phyloP scores from a whole-genome alignment of 192 early-diverging fungal species.

The Dissophora ornata region DNA sequence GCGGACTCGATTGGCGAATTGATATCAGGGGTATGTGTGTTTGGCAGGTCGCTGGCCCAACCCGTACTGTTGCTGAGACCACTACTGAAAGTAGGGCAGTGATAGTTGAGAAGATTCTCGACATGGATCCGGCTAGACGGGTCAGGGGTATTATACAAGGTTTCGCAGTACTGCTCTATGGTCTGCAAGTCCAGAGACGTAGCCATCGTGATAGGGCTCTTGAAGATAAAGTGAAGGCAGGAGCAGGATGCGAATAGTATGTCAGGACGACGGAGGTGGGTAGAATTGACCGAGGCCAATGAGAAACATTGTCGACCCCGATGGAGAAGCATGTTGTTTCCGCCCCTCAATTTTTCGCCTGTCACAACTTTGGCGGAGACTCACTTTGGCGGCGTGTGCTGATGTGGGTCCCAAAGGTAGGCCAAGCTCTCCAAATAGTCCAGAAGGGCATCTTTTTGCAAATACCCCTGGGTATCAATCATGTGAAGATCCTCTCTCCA shows the following conservation, averaged over 20 bases:
- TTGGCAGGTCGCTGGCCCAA: not conserved
- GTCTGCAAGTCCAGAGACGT: constrained; percentile 28
- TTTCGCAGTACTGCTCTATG: constrained; percentile 44
- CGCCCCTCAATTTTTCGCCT: too few species aligned
- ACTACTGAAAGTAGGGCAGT: constrained; percentile 40
- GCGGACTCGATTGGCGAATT: constrained; percentile 44
- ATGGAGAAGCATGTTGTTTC: too few species aligned
- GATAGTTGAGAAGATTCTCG: constrained; percentile 36
- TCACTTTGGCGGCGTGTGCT: too few species aligned
- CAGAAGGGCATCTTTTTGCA: too few species aligned
- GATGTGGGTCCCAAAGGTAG: too few species aligned
- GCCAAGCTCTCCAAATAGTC: too few species aligned
- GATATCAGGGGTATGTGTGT: constrained; percentile 25
- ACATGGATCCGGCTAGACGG: constrained; percentile 27
- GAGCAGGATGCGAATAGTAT: too few species aligned
- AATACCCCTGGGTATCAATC: too few species aligned
- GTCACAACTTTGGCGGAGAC: too few species aligned
- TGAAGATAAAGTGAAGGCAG: not conserved
- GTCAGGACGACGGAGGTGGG: not conserved
- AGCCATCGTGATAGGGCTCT: constrained; percentile 16
- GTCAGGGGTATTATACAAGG: constrained; percentile 41
- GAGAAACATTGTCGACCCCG: too few species aligned
- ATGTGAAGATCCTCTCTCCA: too few species aligned
- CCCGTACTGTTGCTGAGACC: not conserved
- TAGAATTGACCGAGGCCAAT: too few species aligned